Evolutionary conservation across 192 early-diverging fungal genomes (phyloP), one percentile per base, ranked within the genome.

Genomic region (Mortierella hygrophila): DNA sequence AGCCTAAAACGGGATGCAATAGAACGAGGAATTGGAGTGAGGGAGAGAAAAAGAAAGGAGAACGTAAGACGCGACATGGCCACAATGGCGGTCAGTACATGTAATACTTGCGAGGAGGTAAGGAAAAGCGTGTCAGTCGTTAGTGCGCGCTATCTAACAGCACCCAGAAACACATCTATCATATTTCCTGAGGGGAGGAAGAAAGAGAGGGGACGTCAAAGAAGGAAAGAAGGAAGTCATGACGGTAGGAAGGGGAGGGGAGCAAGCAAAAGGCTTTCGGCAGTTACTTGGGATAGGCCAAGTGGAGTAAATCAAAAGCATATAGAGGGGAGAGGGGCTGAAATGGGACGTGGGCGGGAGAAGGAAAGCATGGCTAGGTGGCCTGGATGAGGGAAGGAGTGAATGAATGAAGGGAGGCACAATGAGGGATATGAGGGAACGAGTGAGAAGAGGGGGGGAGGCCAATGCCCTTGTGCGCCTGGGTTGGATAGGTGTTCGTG

Each of bases 81-180:
- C 55, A 52, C 23, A 26, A 57, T 26, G 44, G 13, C 44, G 0
- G 9, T 23, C 55, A 26, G 55, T 26, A 57, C 60, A 32, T 60
- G 57, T n/a, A 26, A n/a, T 65, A 4, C 29, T 29, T 65, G 32
- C 26, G 2, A 65, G 57, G 20, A 55, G 21, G 54, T 0, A 55
- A 55, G 54, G 5, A 60, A 65, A 65, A 65, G 60, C 29, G 60
- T 65, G 60, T 32, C 60, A 29, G 29, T 29, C 60, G 60, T 65
- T 65, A 65, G 60, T 65, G 60, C 60, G 32, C 60, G 60, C 29
- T 65, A 32, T 65, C 60, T 32, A 65, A 63, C 55, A 63, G 60
- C 60, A 63, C 60, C 29, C 60, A n/a, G 1, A 7, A 1, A 57
- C 0, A 0, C 55, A 60, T 60, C n/a, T 29, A 32, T 65, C 26